phyloP scores from a whole-genome alignment of 129 eudicot species.

The Pulicaria dysenterica region DNA sequence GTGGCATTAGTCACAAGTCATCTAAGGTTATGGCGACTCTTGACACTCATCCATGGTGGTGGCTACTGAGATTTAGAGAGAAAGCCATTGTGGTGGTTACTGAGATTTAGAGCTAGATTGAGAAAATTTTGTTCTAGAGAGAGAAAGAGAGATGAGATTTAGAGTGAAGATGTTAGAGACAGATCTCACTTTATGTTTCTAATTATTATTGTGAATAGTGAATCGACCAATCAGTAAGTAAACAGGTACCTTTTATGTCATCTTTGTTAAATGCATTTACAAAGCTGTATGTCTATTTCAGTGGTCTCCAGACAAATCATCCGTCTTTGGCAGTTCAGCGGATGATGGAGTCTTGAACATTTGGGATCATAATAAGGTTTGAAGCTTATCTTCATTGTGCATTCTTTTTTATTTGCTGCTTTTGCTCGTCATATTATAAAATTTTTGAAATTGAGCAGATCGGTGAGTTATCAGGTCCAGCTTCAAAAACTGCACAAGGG shows the following conservation, averaged over 20 bases:
- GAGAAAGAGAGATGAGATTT: too few relatives aligned
- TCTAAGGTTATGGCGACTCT: too few relatives aligned
- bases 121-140: too few relatives aligned
- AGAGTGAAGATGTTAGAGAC: too few relatives aligned
- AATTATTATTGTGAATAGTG: too few relatives aligned
- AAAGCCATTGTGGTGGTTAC: too few relatives aligned
- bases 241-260: not conserved
- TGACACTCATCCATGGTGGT: too few relatives aligned
- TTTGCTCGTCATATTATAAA: not conserved
- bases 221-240: too few relatives aligned
- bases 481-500: constrained; percentile 45
- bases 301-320: constrained; percentile 92
- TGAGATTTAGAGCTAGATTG: too few relatives aligned
- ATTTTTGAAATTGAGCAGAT: constrained; percentile 26
- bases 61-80: too few relatives aligned
- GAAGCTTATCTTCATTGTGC: not conserved
- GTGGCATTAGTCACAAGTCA: too few relatives aligned
- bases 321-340: constrained; percentile 93
- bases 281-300: not conserved
- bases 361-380: constrained; percentile 83
- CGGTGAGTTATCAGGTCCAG: constrained; percentile 30
- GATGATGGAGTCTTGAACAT: constrained; percentile 81
- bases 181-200: too few relatives aligned
- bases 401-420: not conserved
- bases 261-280: not conserved